Conservation (phyloP, 345 rosid genomes). For the Laguncularia racemosa region DNA sequence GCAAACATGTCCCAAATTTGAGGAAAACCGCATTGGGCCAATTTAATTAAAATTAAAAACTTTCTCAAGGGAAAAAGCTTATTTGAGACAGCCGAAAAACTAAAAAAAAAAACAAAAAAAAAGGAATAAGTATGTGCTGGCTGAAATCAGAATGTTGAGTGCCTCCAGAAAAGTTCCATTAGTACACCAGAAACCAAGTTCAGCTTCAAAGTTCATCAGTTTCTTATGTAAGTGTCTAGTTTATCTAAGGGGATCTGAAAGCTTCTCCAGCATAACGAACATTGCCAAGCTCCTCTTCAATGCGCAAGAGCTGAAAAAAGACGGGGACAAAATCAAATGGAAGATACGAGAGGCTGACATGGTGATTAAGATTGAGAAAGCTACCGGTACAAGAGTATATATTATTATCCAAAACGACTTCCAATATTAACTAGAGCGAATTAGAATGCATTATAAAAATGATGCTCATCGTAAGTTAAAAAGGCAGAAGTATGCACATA, state of each 20-base stretch:
- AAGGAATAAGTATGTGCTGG: background rate
- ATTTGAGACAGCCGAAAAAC: background rate
- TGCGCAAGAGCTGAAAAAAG: conserved; percentile 81
- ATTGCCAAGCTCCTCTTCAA: conserved; percentile 88
- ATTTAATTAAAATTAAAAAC: background rate
- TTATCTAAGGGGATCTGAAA: conserved; percentile 74
- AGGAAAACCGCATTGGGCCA: too few species aligned
- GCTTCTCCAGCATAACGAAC: conserved; percentile 80
- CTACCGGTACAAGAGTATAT: too few species aligned
- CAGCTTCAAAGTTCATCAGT: background rate
- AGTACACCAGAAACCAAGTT: background rate
- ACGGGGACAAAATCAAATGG: background rate
- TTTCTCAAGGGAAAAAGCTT: conserved; percentile 7
- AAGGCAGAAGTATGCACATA: too few species aligned
- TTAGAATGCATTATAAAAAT: too few species aligned
- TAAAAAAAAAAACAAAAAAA: too few species aligned
- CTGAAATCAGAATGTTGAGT: conserved; percentile 1
- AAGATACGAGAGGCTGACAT: background rate
- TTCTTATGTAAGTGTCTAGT: background rate
- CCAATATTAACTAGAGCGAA: too few species aligned
- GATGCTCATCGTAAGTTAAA: too few species aligned
- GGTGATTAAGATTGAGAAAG: too few species aligned
- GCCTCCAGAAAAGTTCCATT: conserved; percentile 5
- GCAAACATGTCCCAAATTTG: background rate
- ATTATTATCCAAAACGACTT: too few species aligned